Percentiles rank a stretch among this genome's conserved stretches.
Evolutionary conservation across 345 rosid genomes (phyloP).

Genomic region (Ceriops decandra): DNA sequence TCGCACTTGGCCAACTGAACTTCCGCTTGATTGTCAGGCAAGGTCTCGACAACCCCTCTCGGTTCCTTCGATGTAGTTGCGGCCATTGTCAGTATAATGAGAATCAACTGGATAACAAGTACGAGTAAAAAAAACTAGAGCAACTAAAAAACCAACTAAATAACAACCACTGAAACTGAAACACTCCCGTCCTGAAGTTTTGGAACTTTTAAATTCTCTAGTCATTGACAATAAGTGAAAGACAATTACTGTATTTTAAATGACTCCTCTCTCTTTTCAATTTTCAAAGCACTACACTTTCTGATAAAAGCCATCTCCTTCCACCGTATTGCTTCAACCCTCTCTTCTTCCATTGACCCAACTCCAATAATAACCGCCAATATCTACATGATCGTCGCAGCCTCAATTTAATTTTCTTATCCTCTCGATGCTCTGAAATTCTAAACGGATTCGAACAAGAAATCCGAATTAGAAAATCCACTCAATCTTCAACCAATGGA

Average conservation of each 20-base stretch:
- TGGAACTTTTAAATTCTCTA: too few species aligned
- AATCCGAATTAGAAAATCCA: too few species aligned
- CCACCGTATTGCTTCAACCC: conserved; percentile 28
- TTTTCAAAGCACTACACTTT: too few species aligned
- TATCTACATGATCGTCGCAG: too few species aligned
- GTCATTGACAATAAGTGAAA: background rate
- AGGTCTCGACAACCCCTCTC: background rate
- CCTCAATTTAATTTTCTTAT: too few species aligned
- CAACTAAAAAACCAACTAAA: background rate
- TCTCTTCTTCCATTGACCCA: background rate
- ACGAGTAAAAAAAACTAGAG: background rate
- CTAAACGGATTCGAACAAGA: too few species aligned
- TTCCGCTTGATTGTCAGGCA: conserved; percentile 5
- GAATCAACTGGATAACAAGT: too few species aligned
- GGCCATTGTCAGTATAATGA: background rate
- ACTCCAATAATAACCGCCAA: too few species aligned
- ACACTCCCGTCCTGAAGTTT: too few species aligned
- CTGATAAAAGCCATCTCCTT: conserved; percentile 14
- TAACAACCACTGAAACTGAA: background rate
- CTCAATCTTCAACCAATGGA: too few species aligned
- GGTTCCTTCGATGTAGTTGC: background rate
- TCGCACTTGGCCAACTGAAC: conserved; percentile 53
- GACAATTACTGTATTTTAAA: conserved; percentile 15
- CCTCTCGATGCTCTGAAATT: too few species aligned
- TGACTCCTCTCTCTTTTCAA: too few species aligned